Evolutionary conservation across 1,284 basidiomycete genomes (phyloP), one percentile per base, ranked within the genome.

Genomic region (Fomitopsis betulina): DNA sequence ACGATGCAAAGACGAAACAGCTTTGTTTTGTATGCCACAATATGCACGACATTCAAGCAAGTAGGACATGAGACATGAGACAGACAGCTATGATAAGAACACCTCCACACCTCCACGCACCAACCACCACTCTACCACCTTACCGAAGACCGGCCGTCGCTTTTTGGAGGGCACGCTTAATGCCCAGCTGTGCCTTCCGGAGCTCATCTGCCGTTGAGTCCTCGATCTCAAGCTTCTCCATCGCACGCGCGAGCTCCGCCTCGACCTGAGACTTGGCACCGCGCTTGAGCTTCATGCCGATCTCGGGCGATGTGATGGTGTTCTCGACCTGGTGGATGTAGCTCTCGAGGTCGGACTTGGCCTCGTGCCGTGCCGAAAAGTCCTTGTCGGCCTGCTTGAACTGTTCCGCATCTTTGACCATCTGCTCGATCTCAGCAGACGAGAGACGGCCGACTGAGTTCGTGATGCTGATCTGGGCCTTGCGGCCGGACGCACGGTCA

Each of bases 351-450:
- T 96, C 94, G 58, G 93, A 91, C 79, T 96, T 96, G 67, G 96
- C 94, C 77, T 98, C 94, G 74, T 97, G 95, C 67, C 91, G 91
- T 61, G 94, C 89, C 66, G 93, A 91, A 84, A 95, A 96, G 74
- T 97, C 95, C 80, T 93, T 94, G 87, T 98, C 96, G 57, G 93
- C 93, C 73, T 89, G 86, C 83, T 94, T 95, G 87, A 87, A 97
- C 74, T 93, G 89, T 76, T 97, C 94, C 60, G 95, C 95, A 72
- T 97, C 94, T 81, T 94, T 94, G 83, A 97, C 95, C 96, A 98
- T 98, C 78, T 96, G 92, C 70, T 95, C 93, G 66, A 97, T 98
- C 84, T 98, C 95, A 65, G 87, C 91, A 53, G 89, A 85, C 47
- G 94, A 96, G 67, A 98, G 85, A 79, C 95, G 94, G 65, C 95